Percentiles rank a stretch among this genome's conserved stretches.
phyloP scores from a whole-genome alignment of 352 stramenopile species.

The Peronospora belbahrii region DNA sequence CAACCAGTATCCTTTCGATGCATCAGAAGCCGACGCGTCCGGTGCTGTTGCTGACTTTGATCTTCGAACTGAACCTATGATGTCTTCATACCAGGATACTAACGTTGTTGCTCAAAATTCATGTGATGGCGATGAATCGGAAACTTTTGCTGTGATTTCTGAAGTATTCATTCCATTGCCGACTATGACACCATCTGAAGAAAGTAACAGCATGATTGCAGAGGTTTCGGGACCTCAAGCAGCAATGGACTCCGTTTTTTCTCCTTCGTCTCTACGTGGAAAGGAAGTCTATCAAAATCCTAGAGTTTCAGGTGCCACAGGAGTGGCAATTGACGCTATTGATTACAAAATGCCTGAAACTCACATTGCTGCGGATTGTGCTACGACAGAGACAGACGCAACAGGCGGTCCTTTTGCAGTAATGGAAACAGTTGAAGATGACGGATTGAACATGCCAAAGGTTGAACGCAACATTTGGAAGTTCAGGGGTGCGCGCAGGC shows the following conservation, averaged over 20 bases:
- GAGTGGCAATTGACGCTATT: not conserved
- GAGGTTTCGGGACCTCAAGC: not conserved
- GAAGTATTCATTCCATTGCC: no score
- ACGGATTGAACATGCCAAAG: slow-evolving; percentile 5
- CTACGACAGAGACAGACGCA: not conserved
- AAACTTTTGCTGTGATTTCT: not conserved
- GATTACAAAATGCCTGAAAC: not conserved
- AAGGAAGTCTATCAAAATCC: not conserved
- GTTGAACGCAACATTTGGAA: slow-evolving; percentile 21
- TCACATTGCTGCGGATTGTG: not conserved
- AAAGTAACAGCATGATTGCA: not conserved
- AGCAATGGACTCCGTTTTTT: not conserved
- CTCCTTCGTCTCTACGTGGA: slow-evolving; percentile 2
- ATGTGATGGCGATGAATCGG: not conserved
- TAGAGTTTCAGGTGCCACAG: not conserved
- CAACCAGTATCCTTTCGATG: not conserved
- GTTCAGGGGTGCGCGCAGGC: slow-evolving; percentile 17
- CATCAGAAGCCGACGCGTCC: not conserved
- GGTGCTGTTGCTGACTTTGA: no score
- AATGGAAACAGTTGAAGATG: not conserved
- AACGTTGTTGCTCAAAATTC: no score
- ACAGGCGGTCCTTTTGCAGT: not conserved
- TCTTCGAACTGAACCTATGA: not conserved
- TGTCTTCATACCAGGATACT: not conserved
- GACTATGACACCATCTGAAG: no score